phyloP scores from a whole-genome alignment of 2,329 filamentous ascomycete species.

The Aspergillus bombycis region DNA sequence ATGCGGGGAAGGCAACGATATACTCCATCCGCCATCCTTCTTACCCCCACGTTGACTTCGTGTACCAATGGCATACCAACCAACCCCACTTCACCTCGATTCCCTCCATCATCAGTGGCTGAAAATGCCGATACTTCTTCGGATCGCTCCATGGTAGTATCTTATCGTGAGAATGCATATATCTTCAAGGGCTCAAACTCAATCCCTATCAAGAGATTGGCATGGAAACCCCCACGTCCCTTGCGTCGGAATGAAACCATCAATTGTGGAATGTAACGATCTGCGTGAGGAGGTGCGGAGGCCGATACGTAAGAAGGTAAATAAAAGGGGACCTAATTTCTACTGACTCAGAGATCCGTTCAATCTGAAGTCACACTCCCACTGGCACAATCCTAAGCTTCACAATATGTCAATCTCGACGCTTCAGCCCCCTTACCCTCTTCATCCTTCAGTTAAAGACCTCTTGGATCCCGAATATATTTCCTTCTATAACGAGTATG shows the following conservation, averaged over 20 bases:
- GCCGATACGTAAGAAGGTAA: neutral
- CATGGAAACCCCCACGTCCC: constrained; percentile 9
- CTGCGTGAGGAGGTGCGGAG: neutral
- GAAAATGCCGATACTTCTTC: neutral
- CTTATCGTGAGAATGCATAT: neutral
- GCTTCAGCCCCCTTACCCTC: constrained; percentile 48
- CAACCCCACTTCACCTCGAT: neutral
- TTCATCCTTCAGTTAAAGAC: constrained; percentile 52
- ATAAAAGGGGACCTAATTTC: neutral
- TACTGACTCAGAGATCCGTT: neutral
- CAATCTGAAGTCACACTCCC: neutral
- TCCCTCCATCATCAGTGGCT: neutral
- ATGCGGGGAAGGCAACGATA: neutral
- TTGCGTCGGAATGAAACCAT: constrained; percentile 6
- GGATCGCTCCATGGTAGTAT: neutral
- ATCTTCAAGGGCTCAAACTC: neutral
- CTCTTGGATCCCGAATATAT: constrained; percentile 56
- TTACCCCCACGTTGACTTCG: neutral
- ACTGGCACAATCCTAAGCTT: neutral
- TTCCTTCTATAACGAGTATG: constrained; percentile 56
- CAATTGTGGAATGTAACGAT: constrained; percentile 5
- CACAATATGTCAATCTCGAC: constrained; percentile 22
- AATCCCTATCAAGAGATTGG: neutral
- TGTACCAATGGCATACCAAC: neutral
- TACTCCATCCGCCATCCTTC: neutral